Conservation (phyloP, 2,329 filamentous ascomycete species). For the Sporothrix schenckii region DNA sequence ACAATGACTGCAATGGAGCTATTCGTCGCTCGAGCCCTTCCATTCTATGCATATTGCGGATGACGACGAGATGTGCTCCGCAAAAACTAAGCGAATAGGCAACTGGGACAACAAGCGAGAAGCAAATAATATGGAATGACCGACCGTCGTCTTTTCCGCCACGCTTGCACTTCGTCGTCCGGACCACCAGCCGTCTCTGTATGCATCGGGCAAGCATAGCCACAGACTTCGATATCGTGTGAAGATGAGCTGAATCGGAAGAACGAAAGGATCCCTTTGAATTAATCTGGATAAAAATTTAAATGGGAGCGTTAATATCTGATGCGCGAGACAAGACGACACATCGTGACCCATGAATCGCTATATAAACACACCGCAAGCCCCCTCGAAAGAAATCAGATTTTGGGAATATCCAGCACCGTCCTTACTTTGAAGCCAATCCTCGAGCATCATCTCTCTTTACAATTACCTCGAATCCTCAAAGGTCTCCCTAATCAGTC, state of each 20-base stretch:
- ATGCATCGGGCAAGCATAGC: conserved; percentile 13
- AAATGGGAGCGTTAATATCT: background rate
- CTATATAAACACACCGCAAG: background rate
- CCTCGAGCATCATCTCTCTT: background rate
- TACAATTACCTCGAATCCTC: background rate
- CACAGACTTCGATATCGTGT: conserved; percentile 34
- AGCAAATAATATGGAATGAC: background rate
- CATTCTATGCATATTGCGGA: background rate
- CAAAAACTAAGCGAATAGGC: background rate
- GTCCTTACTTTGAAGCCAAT: background rate
- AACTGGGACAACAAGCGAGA: background rate
- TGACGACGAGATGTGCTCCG: background rate
- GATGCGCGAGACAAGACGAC: background rate
- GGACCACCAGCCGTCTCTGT: conserved; percentile 9
- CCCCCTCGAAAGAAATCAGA: background rate
- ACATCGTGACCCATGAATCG: background rate
- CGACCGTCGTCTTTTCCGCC: background rate
- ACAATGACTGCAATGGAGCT: background rate
- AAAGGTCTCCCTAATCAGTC: background rate
- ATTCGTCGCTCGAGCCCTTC: background rate
- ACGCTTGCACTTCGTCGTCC: conserved; percentile 28
- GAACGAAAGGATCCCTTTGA: background rate
- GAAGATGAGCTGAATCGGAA: background rate
- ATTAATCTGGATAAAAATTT: conserved; percentile 13
- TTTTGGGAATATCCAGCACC: background rate